A percentile compares a stretch with the other conserved stretches of the same genome.
These are phyloP conservation scores for Botrytis deweyae DNA, from an alignment of 2,329 filamentous ascomycete species.

Conservation along the genomic window DNA sequence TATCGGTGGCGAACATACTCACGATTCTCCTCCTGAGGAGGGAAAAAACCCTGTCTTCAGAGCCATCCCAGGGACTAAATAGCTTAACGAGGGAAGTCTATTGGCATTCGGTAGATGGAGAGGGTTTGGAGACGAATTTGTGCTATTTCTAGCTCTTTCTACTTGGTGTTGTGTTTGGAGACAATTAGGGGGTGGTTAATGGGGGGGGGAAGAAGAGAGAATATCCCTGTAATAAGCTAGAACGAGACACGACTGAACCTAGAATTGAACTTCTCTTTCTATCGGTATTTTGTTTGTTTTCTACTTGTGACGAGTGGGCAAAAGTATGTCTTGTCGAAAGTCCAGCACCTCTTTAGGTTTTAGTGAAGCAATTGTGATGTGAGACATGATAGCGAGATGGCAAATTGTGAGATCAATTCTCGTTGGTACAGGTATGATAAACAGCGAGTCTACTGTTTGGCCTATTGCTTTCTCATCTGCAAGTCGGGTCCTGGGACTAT, in stretches of 20 bases:
- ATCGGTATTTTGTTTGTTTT: neutral
- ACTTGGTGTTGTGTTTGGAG: constrained; percentile 8
- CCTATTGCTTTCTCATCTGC: neutral
- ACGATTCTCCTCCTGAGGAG: constrained; percentile 23
- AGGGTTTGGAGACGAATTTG: neutral
- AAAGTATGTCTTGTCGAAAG: neutral
- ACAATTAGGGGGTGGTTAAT: neutral
- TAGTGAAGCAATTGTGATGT: neutral
- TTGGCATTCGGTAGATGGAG: neutral
- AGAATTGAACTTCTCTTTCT: neutral
- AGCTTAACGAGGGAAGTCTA: neutral
- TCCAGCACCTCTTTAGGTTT: neutral
- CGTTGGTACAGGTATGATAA: neutral
- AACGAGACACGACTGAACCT: neutral
- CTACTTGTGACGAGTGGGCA: neutral
- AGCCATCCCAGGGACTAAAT: constrained; percentile 5
- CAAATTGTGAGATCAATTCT: neutral
- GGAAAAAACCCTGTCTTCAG: constrained; percentile 17
- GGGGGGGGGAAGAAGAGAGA: neutral
- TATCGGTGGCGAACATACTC: constrained; percentile 33
- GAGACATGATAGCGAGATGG: neutral
- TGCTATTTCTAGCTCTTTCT: constrained; percentile 6
- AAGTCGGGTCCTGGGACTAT: neutral
- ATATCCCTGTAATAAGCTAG: neutral
- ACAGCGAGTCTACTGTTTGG: neutral